Evolutionary conservation across 441 rosid species (phyloP).

Genomic region (Arabidopsis hybrid): DNA sequence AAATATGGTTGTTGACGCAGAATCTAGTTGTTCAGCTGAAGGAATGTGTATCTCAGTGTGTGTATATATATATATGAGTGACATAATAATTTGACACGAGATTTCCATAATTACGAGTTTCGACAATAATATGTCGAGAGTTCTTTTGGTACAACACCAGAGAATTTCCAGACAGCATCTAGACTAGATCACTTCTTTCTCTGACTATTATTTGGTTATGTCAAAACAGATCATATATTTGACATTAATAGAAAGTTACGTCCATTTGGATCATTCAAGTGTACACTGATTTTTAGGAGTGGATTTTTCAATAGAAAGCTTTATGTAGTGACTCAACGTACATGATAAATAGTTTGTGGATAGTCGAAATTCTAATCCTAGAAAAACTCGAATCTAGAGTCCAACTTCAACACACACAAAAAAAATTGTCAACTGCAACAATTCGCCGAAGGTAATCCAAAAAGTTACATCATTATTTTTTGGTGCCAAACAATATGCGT

Average conservation of each 20-base stretch:
- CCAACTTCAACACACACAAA: not conserved
- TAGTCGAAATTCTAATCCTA: no score
- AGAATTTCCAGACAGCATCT: conserved; percentile 20
- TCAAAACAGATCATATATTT: not conserved
- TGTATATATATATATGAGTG: not conserved
- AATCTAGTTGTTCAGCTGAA: conserved; percentile 39
- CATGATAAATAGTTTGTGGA: not conserved
- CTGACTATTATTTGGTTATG: not conserved
- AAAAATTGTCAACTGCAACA: not conserved
- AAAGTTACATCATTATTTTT: not conserved
- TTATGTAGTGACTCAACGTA: not conserved
- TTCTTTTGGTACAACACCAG: conserved; percentile 15
- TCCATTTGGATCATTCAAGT: not conserved
- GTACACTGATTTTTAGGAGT: not conserved
- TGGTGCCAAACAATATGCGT: not conserved
- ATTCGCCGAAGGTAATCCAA: not conserved
- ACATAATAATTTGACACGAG: conserved; percentile 4
- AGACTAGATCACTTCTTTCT: not conserved
- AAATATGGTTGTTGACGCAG: conserved; percentile 39
- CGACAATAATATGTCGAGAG: conserved; percentile 6
- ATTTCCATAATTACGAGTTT: conserved; percentile 25
- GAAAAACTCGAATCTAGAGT: not conserved
- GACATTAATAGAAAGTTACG: not conserved
- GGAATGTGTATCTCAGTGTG: conserved; percentile 1
- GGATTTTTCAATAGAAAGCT: not conserved